A percentile compares a stretch with the other conserved stretches of the same genome.
Evolutionary conservation across 2,329 filamentous ascomycete species (phyloP).

Genomic region (Aspergillus sp.): DNA sequence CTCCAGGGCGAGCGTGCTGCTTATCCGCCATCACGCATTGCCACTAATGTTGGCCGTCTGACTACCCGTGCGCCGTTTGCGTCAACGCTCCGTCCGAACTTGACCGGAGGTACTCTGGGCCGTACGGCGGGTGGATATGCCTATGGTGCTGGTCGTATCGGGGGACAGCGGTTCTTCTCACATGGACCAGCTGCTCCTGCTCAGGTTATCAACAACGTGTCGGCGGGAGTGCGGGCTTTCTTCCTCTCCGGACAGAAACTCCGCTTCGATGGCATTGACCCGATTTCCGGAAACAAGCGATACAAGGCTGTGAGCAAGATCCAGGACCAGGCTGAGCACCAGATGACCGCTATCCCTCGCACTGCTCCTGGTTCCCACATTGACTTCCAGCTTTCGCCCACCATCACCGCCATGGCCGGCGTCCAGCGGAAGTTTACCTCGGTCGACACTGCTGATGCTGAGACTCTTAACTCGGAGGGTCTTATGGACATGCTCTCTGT

Average conservation of each 20-base stretch:
- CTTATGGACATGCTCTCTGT: slow-evolving; percentile 77
- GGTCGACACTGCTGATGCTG: slow-evolving; percentile 33
- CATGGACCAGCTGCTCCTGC: slow-evolving; percentile 78
- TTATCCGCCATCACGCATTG: slow-evolving; percentile 52
- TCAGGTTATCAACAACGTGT: slow-evolving; percentile 93
- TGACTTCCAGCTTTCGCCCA: slow-evolving; percentile 83
- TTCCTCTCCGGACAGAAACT: slow-evolving; percentile 84
- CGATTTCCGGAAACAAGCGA: slow-evolving; percentile 62
- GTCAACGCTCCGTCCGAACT: slow-evolving; percentile 78
- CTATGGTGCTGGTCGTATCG: slow-evolving; percentile 59
- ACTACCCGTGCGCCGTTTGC: slow-evolving; percentile 79
- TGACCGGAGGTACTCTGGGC: slow-evolving; percentile 79
- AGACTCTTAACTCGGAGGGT: slow-evolving; percentile 71
- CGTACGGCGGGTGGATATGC: slow-evolving; percentile 87
- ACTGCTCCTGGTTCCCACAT: slow-evolving; percentile 69
- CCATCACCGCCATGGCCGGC: slow-evolving; percentile 68
- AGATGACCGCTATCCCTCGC: slow-evolving; percentile 51
- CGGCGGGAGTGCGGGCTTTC: slow-evolving; percentile 83
- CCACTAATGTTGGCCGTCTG: slow-evolving; percentile 53
- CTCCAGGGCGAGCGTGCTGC: slow-evolving; percentile 44
- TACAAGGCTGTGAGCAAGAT: slow-evolving; percentile 71
- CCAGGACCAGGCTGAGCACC: slow-evolving; percentile 65
- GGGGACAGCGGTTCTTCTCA: slow-evolving; percentile 79
- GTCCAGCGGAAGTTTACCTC: slow-evolving; percentile 23
- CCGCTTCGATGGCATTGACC: slow-evolving; percentile 71